phyloP scores from a whole-genome alignment of 257 asterid species.

The Leonotis leonurus region DNA sequence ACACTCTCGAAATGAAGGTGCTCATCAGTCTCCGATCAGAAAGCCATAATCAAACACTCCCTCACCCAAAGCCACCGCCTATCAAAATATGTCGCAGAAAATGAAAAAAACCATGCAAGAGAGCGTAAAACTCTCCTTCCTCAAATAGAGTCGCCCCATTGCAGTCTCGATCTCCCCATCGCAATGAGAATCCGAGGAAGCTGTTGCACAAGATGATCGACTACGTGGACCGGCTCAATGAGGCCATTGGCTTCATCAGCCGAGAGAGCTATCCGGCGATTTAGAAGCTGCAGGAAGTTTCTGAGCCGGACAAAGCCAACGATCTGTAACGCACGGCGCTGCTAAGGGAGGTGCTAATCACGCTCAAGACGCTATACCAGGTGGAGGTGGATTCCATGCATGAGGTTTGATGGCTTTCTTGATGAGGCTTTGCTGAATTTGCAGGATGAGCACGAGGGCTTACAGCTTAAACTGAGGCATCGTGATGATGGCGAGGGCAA shows the following conservation, averaged over 20 bases:
- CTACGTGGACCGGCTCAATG: constrained; percentile 43
- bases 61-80: constrained; percentile 23
- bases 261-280: constrained; percentile 58
- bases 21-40: constrained; percentile 39
- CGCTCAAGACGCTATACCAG: constrained; percentile 59
- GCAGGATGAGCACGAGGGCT: constrained; percentile 76
- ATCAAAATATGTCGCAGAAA: constrained; percentile 31
- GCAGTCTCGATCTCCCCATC: constrained; percentile 68
- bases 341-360: constrained; percentile 54
- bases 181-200: constrained; percentile 32
- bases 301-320: constrained; percentile 83
- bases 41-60: constrained; percentile 37
- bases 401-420: constrained; percentile 66
- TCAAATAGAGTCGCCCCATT: constrained; percentile 58
- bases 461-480: constrained; percentile 49
- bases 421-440: constrained; percentile 73
- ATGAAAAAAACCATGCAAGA: constrained; percentile 29
- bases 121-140: constrained; percentile 33
- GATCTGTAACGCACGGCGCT: constrained; percentile 53
- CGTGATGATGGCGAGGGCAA: not conserved
- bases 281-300: constrained; percentile 77
- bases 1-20: constrained; percentile 28
- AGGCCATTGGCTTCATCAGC: constrained; percentile 37
- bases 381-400: constrained; percentile 66
- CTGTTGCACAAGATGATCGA: constrained; percentile 45